Evolutionary conservation across 306 rosid genomes (phyloP).

Genomic region (Cucurbita moschata): DNA sequence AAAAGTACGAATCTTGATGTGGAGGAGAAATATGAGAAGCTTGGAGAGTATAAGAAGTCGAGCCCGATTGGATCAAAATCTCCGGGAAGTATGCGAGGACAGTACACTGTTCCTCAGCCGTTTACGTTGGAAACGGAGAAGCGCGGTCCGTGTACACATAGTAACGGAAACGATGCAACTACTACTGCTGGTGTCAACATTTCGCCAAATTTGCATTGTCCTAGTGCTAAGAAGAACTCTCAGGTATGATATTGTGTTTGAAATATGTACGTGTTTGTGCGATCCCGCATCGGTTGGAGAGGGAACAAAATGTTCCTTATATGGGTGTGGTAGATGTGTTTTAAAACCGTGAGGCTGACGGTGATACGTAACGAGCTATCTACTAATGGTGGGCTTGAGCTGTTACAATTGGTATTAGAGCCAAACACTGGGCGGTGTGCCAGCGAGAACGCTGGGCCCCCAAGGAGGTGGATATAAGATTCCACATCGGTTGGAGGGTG

Average conservation of each 20-base stretch:
- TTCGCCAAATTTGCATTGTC: conserved; percentile 36
- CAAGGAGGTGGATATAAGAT: no score
- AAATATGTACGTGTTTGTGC: neutral
- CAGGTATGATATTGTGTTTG: conserved; percentile 13
- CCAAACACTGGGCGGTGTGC: no score
- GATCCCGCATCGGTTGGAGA: no score
- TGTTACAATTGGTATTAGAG: no score
- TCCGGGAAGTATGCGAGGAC: conserved; percentile 29
- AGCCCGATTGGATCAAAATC: conserved; percentile 34
- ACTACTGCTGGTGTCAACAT: conserved; percentile 2
- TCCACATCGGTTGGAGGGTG: no score
- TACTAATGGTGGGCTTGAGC: no score
- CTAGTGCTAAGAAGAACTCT: conserved; percentile 42
- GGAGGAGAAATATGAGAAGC: conserved; percentile 41
- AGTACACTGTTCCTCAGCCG: conserved; percentile 40
- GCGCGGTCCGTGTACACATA: conserved; percentile 28
- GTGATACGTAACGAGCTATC: no score
- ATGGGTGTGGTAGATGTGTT: no score
- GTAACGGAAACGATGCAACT: conserved; percentile 25
- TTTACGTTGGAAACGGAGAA: conserved; percentile 44
- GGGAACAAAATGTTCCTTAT: no score
- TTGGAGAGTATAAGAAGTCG: conserved; percentile 24
- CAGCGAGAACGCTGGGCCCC: no score
- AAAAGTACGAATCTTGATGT: conserved; percentile 32
- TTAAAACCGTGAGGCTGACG: no score